A percentile compares a stretch with the other conserved stretches of the same genome.
phyloP scores from a whole-genome alignment of 2,329 filamentous ascomycete species.

The Cordyceps cateniannulata region DNA sequence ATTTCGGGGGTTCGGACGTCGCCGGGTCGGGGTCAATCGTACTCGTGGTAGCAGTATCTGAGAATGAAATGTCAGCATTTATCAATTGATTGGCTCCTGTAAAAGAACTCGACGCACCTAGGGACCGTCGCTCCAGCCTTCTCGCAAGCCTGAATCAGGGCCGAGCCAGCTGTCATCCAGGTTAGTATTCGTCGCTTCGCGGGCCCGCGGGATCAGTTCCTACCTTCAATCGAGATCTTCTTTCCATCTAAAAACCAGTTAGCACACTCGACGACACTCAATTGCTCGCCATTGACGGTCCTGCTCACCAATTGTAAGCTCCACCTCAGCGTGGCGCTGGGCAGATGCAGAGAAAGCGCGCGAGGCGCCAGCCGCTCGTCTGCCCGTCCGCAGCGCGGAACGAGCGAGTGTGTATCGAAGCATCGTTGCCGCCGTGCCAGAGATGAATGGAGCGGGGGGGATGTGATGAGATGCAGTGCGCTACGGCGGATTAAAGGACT shows the following conservation, averaged over 20 bases:
- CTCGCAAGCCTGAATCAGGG: slow-evolving; percentile 97
- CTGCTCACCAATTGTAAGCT: slow-evolving; percentile 80
- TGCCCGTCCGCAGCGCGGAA: slow-evolving; percentile 60
- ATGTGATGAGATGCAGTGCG: slow-evolving; percentile 31
- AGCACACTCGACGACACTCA: slow-evolving; percentile 19
- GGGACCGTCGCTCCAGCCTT: slow-evolving; percentile 89
- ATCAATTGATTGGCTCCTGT: slow-evolving; percentile 4
- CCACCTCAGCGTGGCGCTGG: slow-evolving; percentile 80
- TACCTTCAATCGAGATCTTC: slow-evolving; percentile 97
- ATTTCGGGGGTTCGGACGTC: slow-evolving; percentile 20
- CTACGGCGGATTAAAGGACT: slow-evolving; percentile 30
- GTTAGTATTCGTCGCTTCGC: slow-evolving; percentile 28
- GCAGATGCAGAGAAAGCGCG: slow-evolving; percentile 77
- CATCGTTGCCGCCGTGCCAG: slow-evolving; percentile 58
- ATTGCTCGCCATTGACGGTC: slow-evolving; percentile 14
- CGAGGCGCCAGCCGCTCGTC: slow-evolving; percentile 53
- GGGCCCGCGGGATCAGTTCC: slow-evolving; percentile 16
- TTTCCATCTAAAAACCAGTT: slow-evolving; percentile 68
- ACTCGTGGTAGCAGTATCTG: slow-evolving; percentile 99
- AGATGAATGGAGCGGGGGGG: slow-evolving; percentile 27
- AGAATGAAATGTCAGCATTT: slow-evolving; percentile 20
- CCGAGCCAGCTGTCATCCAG: slow-evolving; percentile 69
- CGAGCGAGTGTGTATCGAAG: slow-evolving; percentile 62
- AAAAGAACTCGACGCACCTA: slow-evolving; percentile 49
- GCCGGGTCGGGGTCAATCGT: slow-evolving; percentile 34